Percentiles rank a stretch among this genome's conserved stretches.
These are phyloP conservation scores for Termitomyces sp. DNA, from an alignment of 768 basidiomycete species.

Conservation along the genomic window DNA sequence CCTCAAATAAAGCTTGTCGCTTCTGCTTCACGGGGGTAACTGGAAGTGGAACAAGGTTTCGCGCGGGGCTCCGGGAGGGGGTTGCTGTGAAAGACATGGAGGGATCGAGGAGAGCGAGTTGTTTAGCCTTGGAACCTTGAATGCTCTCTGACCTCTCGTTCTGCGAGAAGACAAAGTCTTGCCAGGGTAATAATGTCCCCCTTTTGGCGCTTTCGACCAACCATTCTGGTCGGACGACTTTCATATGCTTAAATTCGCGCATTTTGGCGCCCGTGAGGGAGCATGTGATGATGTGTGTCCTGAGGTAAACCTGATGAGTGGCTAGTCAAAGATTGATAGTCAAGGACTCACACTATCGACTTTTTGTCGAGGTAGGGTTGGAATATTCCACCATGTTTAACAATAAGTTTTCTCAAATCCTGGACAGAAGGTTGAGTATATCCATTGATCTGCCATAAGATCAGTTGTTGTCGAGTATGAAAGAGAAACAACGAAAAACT, in stretches of 20 bases:
- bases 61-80: background rate
- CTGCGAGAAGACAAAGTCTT: slow-evolving; percentile 56
- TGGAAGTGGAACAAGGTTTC: background rate
- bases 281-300: slow-evolving; percentile 89
- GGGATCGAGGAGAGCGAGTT: slow-evolving; percentile 24
- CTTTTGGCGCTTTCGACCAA: slow-evolving; percentile 72
- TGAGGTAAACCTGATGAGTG: slow-evolving; percentile 19
- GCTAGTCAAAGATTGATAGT: background rate
- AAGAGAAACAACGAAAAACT: slow-evolving; percentile 19
- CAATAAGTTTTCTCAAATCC: slow-evolving; percentile 72
- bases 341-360: slow-evolving; percentile 53
- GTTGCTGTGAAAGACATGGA: slow-evolving; percentile 9
- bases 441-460: slow-evolving; percentile 71
- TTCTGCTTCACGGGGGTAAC: slow-evolving; percentile 7
- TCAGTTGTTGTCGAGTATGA: background rate
- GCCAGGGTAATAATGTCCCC: slow-evolving; percentile 74
- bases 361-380: slow-evolving; percentile 83
- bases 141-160: slow-evolving; percentile 40
- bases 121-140: slow-evolving; percentile 41
- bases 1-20: background rate
- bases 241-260: slow-evolving; percentile 84
- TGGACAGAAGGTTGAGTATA: slow-evolving; percentile 85
- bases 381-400: slow-evolving; percentile 79
- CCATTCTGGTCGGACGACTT: slow-evolving; percentile 88
- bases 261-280: slow-evolving; percentile 89